phyloP scores from a whole-genome alignment of 2,329 filamentous ascomycete genomes.

The Claviceps arundinis region DNA sequence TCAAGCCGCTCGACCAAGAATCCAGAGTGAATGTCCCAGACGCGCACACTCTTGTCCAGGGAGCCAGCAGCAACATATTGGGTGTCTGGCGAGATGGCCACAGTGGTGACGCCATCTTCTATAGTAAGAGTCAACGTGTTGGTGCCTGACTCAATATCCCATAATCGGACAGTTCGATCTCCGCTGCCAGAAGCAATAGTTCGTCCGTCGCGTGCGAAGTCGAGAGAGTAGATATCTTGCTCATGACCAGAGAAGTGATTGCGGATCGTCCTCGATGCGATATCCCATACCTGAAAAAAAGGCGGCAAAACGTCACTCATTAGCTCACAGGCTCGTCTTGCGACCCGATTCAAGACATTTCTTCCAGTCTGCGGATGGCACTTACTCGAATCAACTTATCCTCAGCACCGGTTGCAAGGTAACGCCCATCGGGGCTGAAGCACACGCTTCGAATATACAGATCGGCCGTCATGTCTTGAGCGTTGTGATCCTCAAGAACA shows the following conservation, averaged over 20 bases:
- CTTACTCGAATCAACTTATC: conserved; percentile 91
- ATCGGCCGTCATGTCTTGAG: conserved; percentile 70
- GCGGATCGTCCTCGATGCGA: conserved; percentile 67
- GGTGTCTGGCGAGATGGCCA: conserved; percentile 91
- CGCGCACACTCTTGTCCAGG: conserved; percentile 91
- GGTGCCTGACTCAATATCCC: conserved; percentile 80
- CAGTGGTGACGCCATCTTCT: conserved; percentile 93
- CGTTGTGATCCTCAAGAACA: conserved; percentile 76
- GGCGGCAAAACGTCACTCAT: conserved; percentile 5
- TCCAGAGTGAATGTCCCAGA: conserved; percentile 84
- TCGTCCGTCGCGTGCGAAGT: conserved; percentile 85
- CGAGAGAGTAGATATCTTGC: conserved; percentile 94
- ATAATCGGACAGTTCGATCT: conserved; percentile 85
- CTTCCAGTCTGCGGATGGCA: conserved; percentile 6
- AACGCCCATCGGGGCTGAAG: conserved; percentile 93
- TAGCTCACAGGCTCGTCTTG: conserved; percentile 4
- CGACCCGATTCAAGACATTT: too few relatives aligned
- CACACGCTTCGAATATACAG: conserved; percentile 96
- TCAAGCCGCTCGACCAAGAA: conserved; percentile 85
- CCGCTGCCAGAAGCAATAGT: conserved; percentile 93
- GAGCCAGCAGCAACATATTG: conserved; percentile 90
- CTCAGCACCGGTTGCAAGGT: conserved; percentile 88
- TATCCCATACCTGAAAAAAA: conserved; percentile 74
- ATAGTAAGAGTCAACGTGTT: conserved; percentile 80
- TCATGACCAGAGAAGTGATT: conserved; percentile 94